phyloP scores from a whole-genome alignment of 208 protist species.

The Acanthamoeba royreba region DNA sequence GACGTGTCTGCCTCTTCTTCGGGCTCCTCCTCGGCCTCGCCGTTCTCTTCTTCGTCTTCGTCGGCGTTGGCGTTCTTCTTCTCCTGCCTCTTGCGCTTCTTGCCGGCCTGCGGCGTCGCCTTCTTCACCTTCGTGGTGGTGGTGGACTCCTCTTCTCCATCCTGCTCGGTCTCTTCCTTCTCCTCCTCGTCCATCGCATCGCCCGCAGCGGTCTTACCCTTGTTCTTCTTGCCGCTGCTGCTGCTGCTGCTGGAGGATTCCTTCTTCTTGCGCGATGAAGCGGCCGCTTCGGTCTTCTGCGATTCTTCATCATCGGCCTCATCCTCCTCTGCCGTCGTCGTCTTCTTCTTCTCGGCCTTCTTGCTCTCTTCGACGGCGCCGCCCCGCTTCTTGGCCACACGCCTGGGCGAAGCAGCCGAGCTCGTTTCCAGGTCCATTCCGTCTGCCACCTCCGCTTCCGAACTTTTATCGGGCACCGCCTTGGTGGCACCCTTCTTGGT shows the following conservation, averaged over 20 bases:
- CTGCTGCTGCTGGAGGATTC: not conserved
- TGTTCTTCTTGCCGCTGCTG: not conserved
- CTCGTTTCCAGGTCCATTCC: too few relatives aligned
- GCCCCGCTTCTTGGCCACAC: too few relatives aligned
- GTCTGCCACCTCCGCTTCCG: too few relatives aligned
- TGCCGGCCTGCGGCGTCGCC: not conserved
- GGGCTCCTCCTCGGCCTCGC: too few relatives aligned
- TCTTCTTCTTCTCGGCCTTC: not conserved
- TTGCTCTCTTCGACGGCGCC: too few relatives aligned
- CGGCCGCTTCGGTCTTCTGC: not conserved
- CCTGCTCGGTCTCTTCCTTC: not conserved
- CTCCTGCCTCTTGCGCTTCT: not conserved
- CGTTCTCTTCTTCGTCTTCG: not conserved
- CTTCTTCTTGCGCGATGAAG: not conserved
- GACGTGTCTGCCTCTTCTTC: not conserved
- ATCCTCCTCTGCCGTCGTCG: not conserved
- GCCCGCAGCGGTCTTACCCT: not conserved
- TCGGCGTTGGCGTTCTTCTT: not conserved
- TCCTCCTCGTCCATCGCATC: not conserved
- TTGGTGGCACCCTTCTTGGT: not conserved
- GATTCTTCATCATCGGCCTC: not conserved
- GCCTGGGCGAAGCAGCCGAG: too few relatives aligned
- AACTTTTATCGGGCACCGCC: too few relatives aligned
- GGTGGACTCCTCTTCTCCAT: not conserved
- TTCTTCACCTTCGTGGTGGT: not conserved